phyloP scores from a whole-genome alignment of 352 stramenopile species.

The Albugo candida region DNA sequence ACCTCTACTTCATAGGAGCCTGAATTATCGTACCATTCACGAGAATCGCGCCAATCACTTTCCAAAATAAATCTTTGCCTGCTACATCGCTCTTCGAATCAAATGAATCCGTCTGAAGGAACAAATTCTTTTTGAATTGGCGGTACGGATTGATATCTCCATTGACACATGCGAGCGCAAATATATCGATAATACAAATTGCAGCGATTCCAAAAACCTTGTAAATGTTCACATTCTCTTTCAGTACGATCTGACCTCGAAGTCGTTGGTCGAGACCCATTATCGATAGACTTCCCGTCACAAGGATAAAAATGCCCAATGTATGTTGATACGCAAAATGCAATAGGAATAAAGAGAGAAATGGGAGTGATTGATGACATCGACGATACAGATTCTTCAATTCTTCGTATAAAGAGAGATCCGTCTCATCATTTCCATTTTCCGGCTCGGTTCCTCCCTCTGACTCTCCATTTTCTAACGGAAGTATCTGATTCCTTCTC shows the following conservation, averaged over 20 bases:
- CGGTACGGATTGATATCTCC: slow-evolving; percentile 33
- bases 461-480: too few species aligned
- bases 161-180: slow-evolving; percentile 37
- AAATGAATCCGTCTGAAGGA: slow-evolving; percentile 6
- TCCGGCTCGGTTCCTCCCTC: too few species aligned
- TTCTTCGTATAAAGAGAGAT: slow-evolving; percentile 15
- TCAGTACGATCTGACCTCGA: slow-evolving; percentile 41
- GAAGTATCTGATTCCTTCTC: too few species aligned
- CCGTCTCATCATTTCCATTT: too few species aligned
- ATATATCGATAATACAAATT: slow-evolving; percentile 35
- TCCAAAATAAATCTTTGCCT: slow-evolving; percentile 20
- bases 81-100: slow-evolving; percentile 2
- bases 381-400: slow-evolving; percentile 38
- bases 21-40: slow-evolving; percentile 30
- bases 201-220: slow-evolving; percentile 26
- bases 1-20: neutral
- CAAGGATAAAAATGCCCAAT: slow-evolving; percentile 42
- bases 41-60: slow-evolving; percentile 51
- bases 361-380: slow-evolving; percentile 53
- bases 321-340: slow-evolving; percentile 69
- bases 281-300: slow-evolving; percentile 39
- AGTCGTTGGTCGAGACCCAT: slow-evolving; percentile 55
- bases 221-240: slow-evolving; percentile 38
- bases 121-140: slow-evolving; percentile 19
- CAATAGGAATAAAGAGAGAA: slow-evolving; percentile 41